Evolutionary conservation across 2,329 filamentous ascomycete genomes (phyloP).

Genomic region (Talaromyces sp.): DNA sequence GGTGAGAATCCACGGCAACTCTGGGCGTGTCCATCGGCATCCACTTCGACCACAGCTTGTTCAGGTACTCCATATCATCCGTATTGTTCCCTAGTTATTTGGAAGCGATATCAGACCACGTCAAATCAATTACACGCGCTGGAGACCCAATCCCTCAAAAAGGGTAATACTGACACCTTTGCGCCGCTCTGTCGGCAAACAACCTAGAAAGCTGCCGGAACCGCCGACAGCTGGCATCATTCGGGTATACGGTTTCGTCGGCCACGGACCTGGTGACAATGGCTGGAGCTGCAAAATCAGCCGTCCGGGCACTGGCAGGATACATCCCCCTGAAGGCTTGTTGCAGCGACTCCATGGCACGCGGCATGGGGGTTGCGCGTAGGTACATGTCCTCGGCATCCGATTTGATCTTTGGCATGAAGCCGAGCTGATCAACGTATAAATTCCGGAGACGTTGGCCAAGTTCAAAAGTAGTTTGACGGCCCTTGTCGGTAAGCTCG

Average conservation of each 20-base stretch:
- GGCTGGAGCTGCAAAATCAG: constrained; percentile 55
- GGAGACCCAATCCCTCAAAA: background rate
- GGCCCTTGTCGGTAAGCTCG: constrained; percentile 70
- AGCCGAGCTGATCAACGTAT: constrained; percentile 69
- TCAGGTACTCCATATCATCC: constrained; percentile 78
- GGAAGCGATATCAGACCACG: background rate
- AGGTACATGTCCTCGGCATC: constrained; percentile 62
- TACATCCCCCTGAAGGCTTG: constrained; percentile 72
- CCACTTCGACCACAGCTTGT: constrained; percentile 71
- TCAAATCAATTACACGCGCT: background rate
- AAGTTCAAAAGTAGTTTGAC: constrained; percentile 65
- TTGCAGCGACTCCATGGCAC: constrained; percentile 72
- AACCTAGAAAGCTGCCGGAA: constrained; percentile 64
- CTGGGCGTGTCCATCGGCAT: constrained; percentile 67
- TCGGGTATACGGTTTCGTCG: constrained; percentile 77
- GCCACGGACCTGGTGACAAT: constrained; percentile 60
- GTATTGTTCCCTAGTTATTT: constrained; percentile 55
- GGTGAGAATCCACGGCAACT: constrained; percentile 78
- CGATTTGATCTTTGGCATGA: constrained; percentile 58
- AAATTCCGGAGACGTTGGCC: constrained; percentile 63
- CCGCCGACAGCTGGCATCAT: constrained; percentile 67
- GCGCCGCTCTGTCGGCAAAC: constrained; percentile 66
- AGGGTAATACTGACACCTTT: constrained; percentile 48
- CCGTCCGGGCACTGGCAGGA: constrained; percentile 49
- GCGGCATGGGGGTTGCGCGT: constrained; percentile 67